Percentiles rank a stretch among this genome's conserved stretches.
Conservation (phyloP, 306 rosid genomes). For the Comarum palustre region DNA sequence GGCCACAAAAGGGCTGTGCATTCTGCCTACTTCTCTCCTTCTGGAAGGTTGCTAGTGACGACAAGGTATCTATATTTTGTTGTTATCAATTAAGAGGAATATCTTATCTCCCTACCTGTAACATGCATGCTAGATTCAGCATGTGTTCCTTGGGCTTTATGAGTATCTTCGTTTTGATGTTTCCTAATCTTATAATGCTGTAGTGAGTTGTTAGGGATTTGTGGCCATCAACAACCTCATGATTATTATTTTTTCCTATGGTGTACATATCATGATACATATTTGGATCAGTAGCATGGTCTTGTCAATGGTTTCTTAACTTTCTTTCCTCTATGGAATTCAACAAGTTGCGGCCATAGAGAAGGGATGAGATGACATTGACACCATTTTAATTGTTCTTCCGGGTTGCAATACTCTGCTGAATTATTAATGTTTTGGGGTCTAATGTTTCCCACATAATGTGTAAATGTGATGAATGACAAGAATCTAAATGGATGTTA, state of each 20-base stretch:
- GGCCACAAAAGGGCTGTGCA: slow-evolving; percentile 61
- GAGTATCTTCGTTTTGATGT: not conserved
- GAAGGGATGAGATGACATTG: not conserved
- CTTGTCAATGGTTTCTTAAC: not conserved
- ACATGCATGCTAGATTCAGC: slow-evolving; percentile 2
- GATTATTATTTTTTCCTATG: too few species aligned
- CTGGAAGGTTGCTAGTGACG: slow-evolving; percentile 69
- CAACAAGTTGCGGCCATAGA: not conserved
- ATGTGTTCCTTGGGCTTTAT: not conserved
- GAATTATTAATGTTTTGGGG: not conserved
- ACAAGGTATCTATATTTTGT: slow-evolving; percentile 51
- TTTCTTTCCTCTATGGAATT: not conserved
- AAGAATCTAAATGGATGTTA: slow-evolving; percentile 3
- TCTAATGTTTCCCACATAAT: not conserved
- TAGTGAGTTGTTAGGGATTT: not conserved
- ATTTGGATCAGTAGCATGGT: not conserved
- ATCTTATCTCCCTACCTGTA: not conserved
- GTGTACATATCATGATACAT: too few species aligned
- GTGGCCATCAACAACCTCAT: too few species aligned
- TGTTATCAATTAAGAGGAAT: not conserved
- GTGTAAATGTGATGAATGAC: not conserved
- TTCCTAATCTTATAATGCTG: not conserved
- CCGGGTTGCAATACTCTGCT: not conserved
- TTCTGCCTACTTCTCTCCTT: slow-evolving; percentile 90
- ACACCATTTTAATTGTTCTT: not conserved